Percentiles rank a stretch among this genome's conserved stretches.
Evolutionary conservation across 2,329 filamentous ascomycete species (phyloP).

Genomic region (Nemania bipapillata): DNA sequence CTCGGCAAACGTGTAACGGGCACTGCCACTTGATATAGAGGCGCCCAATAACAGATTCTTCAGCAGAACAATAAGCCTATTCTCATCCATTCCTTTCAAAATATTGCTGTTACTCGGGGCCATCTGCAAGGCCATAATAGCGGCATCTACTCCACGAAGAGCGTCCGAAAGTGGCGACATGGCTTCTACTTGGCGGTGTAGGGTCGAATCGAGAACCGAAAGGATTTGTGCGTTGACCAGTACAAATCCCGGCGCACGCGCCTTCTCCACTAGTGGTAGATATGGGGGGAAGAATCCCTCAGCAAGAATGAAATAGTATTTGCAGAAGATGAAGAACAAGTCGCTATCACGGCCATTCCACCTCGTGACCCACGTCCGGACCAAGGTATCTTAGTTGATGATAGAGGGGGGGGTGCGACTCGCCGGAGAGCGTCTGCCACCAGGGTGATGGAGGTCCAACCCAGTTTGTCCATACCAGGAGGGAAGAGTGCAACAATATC

Average conservation of each 20-base stretch:
- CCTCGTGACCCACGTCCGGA: conserved; percentile 82
- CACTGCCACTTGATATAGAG: conserved; percentile 53
- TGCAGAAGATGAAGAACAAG: conserved; percentile 89
- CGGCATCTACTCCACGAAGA: conserved; percentile 70
- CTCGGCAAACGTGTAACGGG: conserved; percentile 77
- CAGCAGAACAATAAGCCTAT: conserved; percentile 82
- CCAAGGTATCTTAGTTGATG: conserved; percentile 81
- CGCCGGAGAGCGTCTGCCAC: conserved; percentile 70
- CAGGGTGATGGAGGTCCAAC: conserved; percentile 64
- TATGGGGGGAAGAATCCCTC: conserved; percentile 74
- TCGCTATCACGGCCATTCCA: conserved; percentile 91
- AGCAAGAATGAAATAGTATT: conserved; percentile 83
- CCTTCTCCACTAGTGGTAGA: conserved; percentile 65
- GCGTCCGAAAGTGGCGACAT: conserved; percentile 59
- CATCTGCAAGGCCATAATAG: conserved; percentile 70
- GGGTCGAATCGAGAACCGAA: conserved; percentile 80
- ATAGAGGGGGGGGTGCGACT: conserved; percentile 71
- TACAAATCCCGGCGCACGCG: conserved; percentile 78
- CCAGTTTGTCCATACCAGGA: conserved; percentile 66
- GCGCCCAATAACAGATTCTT: conserved; percentile 76
- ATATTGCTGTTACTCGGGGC: conserved; percentile 71
- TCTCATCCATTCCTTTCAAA: conserved; percentile 85
- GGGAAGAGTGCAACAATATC: conserved; percentile 78
- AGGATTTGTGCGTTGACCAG: conserved; percentile 85
- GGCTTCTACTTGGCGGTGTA: conserved; percentile 76